Evolutionary conservation across 148 eudicot species (phyloP).

Genomic region (Pharnaceum exiguum): DNA sequence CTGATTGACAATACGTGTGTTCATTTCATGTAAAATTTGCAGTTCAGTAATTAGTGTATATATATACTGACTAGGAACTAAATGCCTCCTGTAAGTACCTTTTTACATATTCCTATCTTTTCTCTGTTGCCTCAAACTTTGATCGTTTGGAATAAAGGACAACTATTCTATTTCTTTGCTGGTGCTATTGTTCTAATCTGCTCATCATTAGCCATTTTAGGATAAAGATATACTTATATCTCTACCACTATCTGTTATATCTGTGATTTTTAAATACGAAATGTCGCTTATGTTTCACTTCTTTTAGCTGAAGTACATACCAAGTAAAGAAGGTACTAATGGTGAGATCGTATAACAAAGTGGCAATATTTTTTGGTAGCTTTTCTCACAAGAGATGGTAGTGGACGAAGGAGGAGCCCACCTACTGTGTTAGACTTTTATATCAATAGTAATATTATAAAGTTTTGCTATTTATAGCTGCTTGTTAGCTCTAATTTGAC

Average conservation of each 20-base stretch:
- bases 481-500: constrained; percentile 18
- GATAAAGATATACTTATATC: constrained; percentile 18
- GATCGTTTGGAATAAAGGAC: neutral
- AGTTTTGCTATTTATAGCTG: constrained; percentile 2
- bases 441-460: constrained; percentile 20
- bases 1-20: neutral
- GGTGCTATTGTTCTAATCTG: constrained; percentile 21
- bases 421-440: constrained; percentile 11
- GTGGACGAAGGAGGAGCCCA: constrained; percentile 23
- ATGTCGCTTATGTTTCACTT: constrained; percentile 38
- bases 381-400: constrained; percentile 30
- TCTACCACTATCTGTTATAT: constrained; percentile 24
- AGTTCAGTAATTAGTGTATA: neutral
- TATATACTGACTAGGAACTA: neutral
- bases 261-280: constrained; percentile 11
- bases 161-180: constrained; percentile 11
- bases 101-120: neutral
- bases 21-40: no score
- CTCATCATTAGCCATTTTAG: constrained; percentile 25
- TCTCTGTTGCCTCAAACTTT: neutral
- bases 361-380: constrained; percentile 17
- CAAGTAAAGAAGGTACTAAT: constrained; percentile 22
- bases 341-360: constrained; percentile 11
- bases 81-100: neutral
- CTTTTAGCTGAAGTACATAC: constrained; percentile 29